Percentiles rank a stretch among this genome's conserved stretches.
phyloP scores from a whole-genome alignment of 75 land plant genomes.

The Pinus taeda region DNA sequence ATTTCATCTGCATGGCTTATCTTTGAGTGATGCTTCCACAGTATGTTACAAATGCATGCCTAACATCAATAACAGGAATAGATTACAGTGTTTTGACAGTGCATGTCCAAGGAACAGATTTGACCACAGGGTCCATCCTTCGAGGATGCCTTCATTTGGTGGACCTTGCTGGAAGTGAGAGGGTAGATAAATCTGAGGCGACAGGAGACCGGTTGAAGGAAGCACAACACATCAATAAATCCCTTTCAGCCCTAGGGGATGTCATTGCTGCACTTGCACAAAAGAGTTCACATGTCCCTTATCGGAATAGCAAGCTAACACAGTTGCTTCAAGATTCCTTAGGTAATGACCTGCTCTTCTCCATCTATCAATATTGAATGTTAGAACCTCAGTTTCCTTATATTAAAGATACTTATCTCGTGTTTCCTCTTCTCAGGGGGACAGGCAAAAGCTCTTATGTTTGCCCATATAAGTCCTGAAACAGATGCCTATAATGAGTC shows the following conservation, averaged over 20 bases:
- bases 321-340: constrained; percentile 74
- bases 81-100: constrained; percentile 57
- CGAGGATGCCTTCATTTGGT: constrained; percentile 68
- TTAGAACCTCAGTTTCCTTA: not conserved
- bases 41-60: not conserved
- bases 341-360: constrained; percentile 22
- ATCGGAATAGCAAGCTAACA: constrained; percentile 76
- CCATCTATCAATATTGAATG: not conserved
- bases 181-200: constrained; percentile 73
- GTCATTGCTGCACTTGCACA: constrained; percentile 67
- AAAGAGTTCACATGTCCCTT: constrained; percentile 57
- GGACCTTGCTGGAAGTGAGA: constrained; percentile 78
- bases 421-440: constrained; percentile 35
- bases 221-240: constrained; percentile 74
- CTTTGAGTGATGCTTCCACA: not conserved
- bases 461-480: constrained; percentile 74
- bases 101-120: constrained; percentile 60
- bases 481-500: constrained; percentile 55
- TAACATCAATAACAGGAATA: constrained; percentile 7
- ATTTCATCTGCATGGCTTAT: not conserved
- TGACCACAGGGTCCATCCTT: constrained; percentile 41
- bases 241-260: constrained; percentile 70
- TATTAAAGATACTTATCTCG: not conserved
- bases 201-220: constrained; percentile 68
- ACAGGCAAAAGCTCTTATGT: constrained; percentile 73